phyloP scores from a whole-genome alignment of 257 asterid genomes.

The Ilex asprella region DNA sequence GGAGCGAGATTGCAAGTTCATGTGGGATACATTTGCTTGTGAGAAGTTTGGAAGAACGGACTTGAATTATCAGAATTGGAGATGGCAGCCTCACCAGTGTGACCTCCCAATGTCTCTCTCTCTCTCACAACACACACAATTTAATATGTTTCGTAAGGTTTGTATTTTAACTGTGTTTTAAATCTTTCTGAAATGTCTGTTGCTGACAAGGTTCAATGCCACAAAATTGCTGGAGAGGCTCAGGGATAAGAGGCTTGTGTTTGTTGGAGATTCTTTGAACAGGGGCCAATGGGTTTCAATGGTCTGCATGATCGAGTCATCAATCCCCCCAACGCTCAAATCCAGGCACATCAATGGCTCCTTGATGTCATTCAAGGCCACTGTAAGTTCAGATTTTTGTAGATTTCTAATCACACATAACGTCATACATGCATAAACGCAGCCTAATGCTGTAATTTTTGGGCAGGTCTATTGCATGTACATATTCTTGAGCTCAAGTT shows the following conservation, averaged over 20 bases:
- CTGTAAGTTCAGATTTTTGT: slow-evolving; percentile 22
- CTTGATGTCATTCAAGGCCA: slow-evolving; percentile 22
- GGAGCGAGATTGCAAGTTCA: slow-evolving; percentile 28
- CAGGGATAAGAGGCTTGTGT: slow-evolving; percentile 51
- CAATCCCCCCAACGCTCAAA: slow-evolving; percentile 27
- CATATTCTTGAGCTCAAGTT: too few species aligned
- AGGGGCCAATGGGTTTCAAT: slow-evolving; percentile 62
- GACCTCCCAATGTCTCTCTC: slow-evolving; percentile 37
- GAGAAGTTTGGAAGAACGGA: slow-evolving; percentile 32
- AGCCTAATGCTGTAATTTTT: too few species aligned
- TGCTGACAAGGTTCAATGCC: slow-evolving; percentile 43
- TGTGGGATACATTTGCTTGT: slow-evolving; percentile 28
- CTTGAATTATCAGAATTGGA: slow-evolving; percentile 31
- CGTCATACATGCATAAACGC: too few species aligned
- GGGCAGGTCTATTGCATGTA: too few species aligned
- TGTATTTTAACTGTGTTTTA: too few species aligned
- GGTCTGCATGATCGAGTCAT: slow-evolving; percentile 51
- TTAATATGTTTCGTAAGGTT: too few species aligned
- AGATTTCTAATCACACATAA: too few species aligned
- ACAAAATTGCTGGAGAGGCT: slow-evolving; percentile 47
- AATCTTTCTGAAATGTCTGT: not conserved
- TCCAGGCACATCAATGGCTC: slow-evolving; percentile 17
- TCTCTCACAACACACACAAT: too few species aligned
- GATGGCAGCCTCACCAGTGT: slow-evolving; percentile 54
- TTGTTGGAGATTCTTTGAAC: slow-evolving; percentile 72